Evolutionary conservation across 2,329 filamentous ascomycete species (phyloP).

Genomic region (Pseudopithomyces maydicus): DNA sequence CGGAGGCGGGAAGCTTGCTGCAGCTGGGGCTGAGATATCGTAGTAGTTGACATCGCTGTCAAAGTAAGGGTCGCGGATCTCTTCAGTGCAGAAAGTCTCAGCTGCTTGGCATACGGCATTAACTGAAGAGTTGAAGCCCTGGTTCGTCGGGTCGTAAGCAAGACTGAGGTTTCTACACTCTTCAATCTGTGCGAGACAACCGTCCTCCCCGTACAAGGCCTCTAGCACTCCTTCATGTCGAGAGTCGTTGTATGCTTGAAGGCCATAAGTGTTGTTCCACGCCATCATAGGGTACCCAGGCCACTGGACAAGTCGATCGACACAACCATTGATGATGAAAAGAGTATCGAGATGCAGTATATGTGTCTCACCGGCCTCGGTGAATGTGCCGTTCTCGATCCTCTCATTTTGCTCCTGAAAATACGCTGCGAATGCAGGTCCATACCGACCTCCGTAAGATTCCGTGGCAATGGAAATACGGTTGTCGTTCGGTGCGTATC

Average conservation of each 20-base stretch:
- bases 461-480: conserved; percentile 57
- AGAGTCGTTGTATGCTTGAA: conserved; percentile 56
- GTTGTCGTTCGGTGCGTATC: conserved; percentile 64
- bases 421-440: conserved; percentile 61
- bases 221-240: conserved; percentile 53
- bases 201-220: conserved; percentile 52
- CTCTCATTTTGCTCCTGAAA: conserved; percentile 62
- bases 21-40: conserved; percentile 59
- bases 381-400: conserved; percentile 51
- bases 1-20: conserved; percentile 45
- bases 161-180: conserved; percentile 56
- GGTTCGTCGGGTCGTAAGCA: conserved; percentile 56
- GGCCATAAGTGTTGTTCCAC: conserved; percentile 65
- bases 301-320: conserved; percentile 57
- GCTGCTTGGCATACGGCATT: conserved; percentile 52
- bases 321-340: conserved; percentile 62
- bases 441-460: conserved; percentile 64
- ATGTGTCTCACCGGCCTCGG: conserved; percentile 40
- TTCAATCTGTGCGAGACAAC: conserved; percentile 60
- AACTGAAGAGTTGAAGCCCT: conserved; percentile 43
- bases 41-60: conserved; percentile 58
- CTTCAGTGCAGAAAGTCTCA: conserved; percentile 50
- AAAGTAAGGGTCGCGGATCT: conserved; percentile 54
- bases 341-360: conserved; percentile 55
- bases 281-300: conserved; percentile 57